These are phyloP conservation scores for Aspergillus sergii DNA, from an alignment of 2,329 filamentous ascomycete species.

Conservation along the genomic window DNA sequence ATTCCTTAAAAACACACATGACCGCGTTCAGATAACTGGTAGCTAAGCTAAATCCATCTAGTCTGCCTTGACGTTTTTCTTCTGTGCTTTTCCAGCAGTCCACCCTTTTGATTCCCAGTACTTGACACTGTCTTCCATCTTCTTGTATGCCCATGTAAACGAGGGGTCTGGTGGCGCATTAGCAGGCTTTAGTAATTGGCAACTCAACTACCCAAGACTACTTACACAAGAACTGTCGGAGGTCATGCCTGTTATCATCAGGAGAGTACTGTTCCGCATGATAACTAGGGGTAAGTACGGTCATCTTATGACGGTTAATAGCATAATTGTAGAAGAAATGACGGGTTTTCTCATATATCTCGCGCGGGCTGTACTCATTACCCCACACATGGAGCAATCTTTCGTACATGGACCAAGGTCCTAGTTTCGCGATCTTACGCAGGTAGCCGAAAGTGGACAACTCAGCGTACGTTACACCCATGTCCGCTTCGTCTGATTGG, in stretches of 20 bases:
- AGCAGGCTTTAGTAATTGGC: background rate
- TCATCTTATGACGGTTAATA: conserved; percentile 68
- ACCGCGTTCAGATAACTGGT: background rate
- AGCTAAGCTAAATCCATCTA: conserved; percentile 10
- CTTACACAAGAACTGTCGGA: conserved; percentile 56
- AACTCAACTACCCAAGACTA: background rate
- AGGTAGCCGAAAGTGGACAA: conserved; percentile 56
- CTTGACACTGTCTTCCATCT: conserved; percentile 52
- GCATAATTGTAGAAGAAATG: conserved; percentile 54
- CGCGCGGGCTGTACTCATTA: conserved; percentile 40
- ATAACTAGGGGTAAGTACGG: conserved; percentile 60
- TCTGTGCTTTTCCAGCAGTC: conserved; percentile 35
- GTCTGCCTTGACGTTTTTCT: conserved; percentile 40
- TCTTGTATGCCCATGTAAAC: conserved; percentile 50
- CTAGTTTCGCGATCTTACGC: conserved; percentile 58
- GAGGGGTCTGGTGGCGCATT: conserved; percentile 30
- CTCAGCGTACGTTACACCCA: conserved; percentile 58
- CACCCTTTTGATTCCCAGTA: conserved; percentile 45
- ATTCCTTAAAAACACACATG: background rate
- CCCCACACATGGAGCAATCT: conserved; percentile 56
- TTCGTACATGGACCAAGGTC: conserved; percentile 58
- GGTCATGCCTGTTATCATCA: conserved; percentile 63
- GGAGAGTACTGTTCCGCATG: conserved; percentile 56
- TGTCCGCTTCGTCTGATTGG: conserved; percentile 60
- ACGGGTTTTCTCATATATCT: conserved; percentile 52